phyloP scores from a whole-genome alignment of 495 filamentous ascomycete genomes.

The Penicillium cataractarum region DNA sequence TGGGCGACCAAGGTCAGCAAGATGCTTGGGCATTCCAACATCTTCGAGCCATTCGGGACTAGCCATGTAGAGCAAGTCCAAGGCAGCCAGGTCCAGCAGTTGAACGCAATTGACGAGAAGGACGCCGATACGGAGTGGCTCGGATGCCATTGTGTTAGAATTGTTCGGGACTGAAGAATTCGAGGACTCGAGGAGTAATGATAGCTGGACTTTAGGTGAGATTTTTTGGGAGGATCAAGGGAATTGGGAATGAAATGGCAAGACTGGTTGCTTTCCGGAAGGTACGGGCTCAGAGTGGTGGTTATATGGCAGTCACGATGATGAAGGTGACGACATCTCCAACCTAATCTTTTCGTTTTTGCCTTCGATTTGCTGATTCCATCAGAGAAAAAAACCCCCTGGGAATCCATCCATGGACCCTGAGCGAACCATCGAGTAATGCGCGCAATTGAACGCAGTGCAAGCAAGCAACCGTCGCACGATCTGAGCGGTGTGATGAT shows the following conservation, averaged over 20 bases:
- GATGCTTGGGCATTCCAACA: conserved; percentile 34
- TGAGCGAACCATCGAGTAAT: neutral
- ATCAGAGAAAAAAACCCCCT: neutral
- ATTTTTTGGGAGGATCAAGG: neutral
- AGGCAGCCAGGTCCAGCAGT: conserved; percentile 51
- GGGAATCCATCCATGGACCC: neutral
- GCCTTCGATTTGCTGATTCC: neutral
- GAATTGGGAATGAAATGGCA: neutral
- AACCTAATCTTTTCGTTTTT: neutral
- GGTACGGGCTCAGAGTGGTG: neutral
- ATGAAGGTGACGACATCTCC: neutral
- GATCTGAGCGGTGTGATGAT: neutral
- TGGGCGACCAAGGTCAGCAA: conserved; percentile 42
- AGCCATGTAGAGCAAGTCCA: conserved; percentile 52
- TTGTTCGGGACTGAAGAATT: neutral
- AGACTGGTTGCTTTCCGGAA: neutral
- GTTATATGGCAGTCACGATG: neutral
- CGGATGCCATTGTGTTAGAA: neutral
- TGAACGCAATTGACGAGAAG: conserved; percentile 48
- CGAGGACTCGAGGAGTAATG: neutral
- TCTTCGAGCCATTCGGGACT: conserved; percentile 46
- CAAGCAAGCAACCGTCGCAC: neutral
- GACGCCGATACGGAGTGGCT: conserved; percentile 44
- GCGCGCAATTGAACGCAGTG: conserved; percentile 9
- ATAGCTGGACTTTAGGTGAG: neutral